phyloP scores from a whole-genome alignment of 2,329 filamentous ascomycete genomes.

The Pseudogymnoascus pannorum region DNA sequence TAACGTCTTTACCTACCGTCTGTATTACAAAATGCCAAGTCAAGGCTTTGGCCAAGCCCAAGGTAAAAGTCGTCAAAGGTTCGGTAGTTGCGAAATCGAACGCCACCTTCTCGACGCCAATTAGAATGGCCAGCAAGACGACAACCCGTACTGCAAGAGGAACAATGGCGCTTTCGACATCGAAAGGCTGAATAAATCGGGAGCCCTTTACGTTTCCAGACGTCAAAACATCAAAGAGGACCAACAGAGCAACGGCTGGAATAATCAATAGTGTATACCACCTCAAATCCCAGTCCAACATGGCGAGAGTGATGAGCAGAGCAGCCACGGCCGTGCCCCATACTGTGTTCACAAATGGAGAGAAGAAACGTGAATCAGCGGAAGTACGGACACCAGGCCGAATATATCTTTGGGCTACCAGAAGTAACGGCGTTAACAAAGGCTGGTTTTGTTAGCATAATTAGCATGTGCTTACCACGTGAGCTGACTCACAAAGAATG shows the following conservation, averaged over 20 bases:
- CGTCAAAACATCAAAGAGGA: slow-evolving; percentile 23
- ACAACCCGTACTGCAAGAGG: slow-evolving; percentile 23
- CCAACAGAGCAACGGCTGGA: slow-evolving; percentile 25
- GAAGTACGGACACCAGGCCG: slow-evolving; percentile 10
- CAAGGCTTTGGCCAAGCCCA: slow-evolving; percentile 28
- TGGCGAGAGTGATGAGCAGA: slow-evolving; percentile 19
- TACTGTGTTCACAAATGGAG: slow-evolving; percentile 17
- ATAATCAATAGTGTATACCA: slow-evolving; percentile 24
- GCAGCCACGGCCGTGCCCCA: slow-evolving; percentile 23
- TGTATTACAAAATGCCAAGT: slow-evolving; percentile 32
- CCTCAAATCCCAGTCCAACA: slow-evolving; percentile 26
- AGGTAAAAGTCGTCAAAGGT: slow-evolving; percentile 14
- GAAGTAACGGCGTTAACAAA: slow-evolving; percentile 28
- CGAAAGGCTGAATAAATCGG: background rate
- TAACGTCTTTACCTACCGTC: slow-evolving; percentile 22
- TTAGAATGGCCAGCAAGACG: slow-evolving; percentile 15
- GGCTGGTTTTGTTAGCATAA: slow-evolving; percentile 22
- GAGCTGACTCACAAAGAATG: slow-evolving; percentile 1
- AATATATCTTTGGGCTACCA: slow-evolving; percentile 22
- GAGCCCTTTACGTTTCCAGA: background rate
- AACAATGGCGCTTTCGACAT: background rate
- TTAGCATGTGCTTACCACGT: background rate
- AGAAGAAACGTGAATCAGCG: slow-evolving; percentile 14
- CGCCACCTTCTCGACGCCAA: slow-evolving; percentile 17
- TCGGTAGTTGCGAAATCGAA: slow-evolving; percentile 23